Base-by-base conservation (phyloP, 2,329 filamentous ascomycete genomes). In the Botrytis fragariae region DNA sequence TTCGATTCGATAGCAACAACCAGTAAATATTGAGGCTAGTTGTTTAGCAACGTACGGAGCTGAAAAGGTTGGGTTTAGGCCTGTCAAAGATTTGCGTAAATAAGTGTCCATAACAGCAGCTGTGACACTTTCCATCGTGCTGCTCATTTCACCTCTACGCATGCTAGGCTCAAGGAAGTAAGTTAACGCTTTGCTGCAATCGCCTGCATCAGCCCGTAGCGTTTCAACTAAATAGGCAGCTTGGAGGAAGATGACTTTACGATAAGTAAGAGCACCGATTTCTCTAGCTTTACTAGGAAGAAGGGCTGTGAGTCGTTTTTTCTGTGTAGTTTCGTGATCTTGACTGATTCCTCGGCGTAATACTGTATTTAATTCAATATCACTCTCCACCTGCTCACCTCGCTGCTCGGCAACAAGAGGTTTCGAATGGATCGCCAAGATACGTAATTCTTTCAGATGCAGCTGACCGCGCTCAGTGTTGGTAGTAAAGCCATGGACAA, bases 131-230 rank as follows among this genome's bases (percentile, higher is more conserved):
- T 91, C 89, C 90, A 92, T 91, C 42, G 87, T 87, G 77, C 84
- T 88, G 80, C 87, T 89, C 70, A 91, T 88, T 69, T 91, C 89
- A 20, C 86, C 86, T 74, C 85, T 87, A 54, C 89, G 86, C 88
- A 91, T 92, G 78, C 93, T 95, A 9, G 94, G 94, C 79, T 99
- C 96, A n/a, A 97, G 85, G 82, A 98, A 99, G 83, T 99, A 99
- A 0, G 90, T 92, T 61, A 98, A 84, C 6, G 94, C 91, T 80
- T 95, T 94, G 37, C 94, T 97, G 81, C 95, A 98, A 80, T 97
- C 93, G 16, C 96, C 96, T 12, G 93, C 89, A 73, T 92, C 91
- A 32, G 95, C 95, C 74, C 97, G 91, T 39, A 99, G 85, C 74
- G 90, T 95, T 81, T 98, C 97, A 9, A 99, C 91, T 2, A 98